A percentile compares a stretch with the other conserved stretches of the same genome.
Evolutionary conservation across 257 asterid species (phyloP).

Genomic region (Nicotiana attenuata): DNA sequence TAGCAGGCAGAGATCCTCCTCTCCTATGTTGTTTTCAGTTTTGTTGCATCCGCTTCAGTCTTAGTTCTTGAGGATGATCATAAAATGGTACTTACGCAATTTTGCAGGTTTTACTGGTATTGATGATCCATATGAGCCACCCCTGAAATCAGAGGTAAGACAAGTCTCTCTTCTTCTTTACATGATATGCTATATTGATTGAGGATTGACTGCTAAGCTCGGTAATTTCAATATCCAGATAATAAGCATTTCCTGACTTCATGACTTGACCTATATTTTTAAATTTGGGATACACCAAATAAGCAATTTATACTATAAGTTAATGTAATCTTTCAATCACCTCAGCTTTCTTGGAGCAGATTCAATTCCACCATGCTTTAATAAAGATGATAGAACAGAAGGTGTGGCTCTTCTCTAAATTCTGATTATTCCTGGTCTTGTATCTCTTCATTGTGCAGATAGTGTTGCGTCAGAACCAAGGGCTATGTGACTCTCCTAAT

Average conservation of each 20-base stretch:
- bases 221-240: background rate
- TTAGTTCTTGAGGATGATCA: background rate
- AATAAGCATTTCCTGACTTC: background rate
- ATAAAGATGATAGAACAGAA: background rate
- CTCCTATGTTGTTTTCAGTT: background rate
- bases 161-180: background rate
- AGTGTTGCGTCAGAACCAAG: constrained; percentile 57
- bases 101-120: constrained; percentile 88
- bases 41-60: background rate
- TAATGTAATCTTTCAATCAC: background rate
- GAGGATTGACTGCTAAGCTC: background rate
- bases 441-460: constrained; percentile 47
- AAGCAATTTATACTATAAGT: background rate
- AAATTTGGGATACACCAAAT: background rate
- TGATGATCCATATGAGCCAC: constrained; percentile 96
- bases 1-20: background rate
- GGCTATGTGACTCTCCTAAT: constrained; percentile 53
- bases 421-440: background rate
- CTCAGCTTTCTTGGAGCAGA: constrained; percentile 4
- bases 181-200: background rate
- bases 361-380: background rate
- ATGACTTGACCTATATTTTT: background rate
- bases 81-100: background rate
- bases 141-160: constrained; percentile 75
- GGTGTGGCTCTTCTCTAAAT: background rate